A percentile compares a stretch with the other conserved stretches of the same genome.
Evolutionary conservation across 179 eudicot genomes (phyloP).

Genomic region (Sideroxylon spinosum): DNA sequence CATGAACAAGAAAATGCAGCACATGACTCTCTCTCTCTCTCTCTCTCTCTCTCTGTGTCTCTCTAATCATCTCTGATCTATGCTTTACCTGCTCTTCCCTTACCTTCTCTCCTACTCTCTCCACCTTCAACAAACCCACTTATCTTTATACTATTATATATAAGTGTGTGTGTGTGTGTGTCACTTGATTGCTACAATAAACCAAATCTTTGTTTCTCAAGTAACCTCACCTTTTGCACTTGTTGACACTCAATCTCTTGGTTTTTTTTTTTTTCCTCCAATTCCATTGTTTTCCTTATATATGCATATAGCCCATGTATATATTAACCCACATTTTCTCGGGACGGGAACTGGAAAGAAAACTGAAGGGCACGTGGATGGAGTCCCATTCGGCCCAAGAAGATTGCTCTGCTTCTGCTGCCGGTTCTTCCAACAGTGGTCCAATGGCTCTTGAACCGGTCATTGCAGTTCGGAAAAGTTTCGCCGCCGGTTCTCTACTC

Average conservation of each 20-base stretch:
- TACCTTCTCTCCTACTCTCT: background rate
- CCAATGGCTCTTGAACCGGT: background rate
- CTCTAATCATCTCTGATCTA: background rate
- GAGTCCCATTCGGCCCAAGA: background rate
- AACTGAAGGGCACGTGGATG: background rate
- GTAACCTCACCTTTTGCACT: background rate
- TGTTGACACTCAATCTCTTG: background rate
- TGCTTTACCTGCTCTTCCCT: background rate
- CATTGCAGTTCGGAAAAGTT: background rate
- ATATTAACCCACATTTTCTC: background rate
- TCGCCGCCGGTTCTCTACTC: background rate
- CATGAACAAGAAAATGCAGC: background rate
- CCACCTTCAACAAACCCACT: background rate
- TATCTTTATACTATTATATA: background rate
- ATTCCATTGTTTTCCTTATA: background rate
- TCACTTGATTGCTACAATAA: background rate
- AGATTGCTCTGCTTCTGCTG: background rate
- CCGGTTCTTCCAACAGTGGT: background rate
- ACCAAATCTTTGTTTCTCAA: background rate
- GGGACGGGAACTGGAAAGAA: background rate
- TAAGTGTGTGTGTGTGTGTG: background rate
- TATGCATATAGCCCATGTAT: background rate
- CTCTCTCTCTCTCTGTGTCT: background rate
- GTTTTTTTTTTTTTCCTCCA: background rate
- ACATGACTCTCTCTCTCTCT: background rate